Evolutionary conservation across 1,284 basidiomycete genomes (phyloP), one percentile per base, ranked within the genome.

Genomic region (Irpex sp.): DNA sequence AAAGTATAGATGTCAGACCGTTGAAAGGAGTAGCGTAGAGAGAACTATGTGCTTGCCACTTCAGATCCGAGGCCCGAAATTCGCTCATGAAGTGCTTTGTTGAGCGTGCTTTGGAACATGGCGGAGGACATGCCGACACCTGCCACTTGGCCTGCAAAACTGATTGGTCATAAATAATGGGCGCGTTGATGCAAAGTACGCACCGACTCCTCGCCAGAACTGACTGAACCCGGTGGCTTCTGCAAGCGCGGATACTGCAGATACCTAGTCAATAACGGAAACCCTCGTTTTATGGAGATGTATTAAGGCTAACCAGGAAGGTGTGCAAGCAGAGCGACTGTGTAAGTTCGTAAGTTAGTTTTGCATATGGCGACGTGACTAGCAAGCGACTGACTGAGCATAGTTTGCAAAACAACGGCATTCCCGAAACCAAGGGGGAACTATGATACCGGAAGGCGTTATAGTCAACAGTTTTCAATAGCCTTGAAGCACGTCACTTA

Each of bases 41-140:
- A 23, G 23, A 4, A 23, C 23, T 23, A 23, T 23, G 23, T 23
- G 23, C 23, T 23, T 23, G 85, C 86, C 70, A 85, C 78, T 49
- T 85, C 83, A 0, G 90, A 80, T 60, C 83, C 80, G 1, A 84
- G 82, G 0, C 78, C 80, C 12, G 80, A 80, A 59, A 95, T 88
- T 2, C 88, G 82, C 55, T 80, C 74, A 23, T 78, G 78, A 35
- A 95, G 77, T 67, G 92, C 84, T 1, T 67, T 66, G 56, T 84
- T 84, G 33, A 95, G 80, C 47, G 79, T 77, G 2, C 82, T 82
- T 68, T 95, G 93, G 73, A 94, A 90, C 9, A 94, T 74, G 0
- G 89, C 90, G 0, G 92, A 88, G 1, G 89, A 85, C n/a, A 90
- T 74, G 0, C 89, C 90, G 1, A 95, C 91, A 5, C 93, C 93